phyloP scores from a whole-genome alignment of 176 grass and related monocot species.

The Urochloa ruziziensis region DNA sequence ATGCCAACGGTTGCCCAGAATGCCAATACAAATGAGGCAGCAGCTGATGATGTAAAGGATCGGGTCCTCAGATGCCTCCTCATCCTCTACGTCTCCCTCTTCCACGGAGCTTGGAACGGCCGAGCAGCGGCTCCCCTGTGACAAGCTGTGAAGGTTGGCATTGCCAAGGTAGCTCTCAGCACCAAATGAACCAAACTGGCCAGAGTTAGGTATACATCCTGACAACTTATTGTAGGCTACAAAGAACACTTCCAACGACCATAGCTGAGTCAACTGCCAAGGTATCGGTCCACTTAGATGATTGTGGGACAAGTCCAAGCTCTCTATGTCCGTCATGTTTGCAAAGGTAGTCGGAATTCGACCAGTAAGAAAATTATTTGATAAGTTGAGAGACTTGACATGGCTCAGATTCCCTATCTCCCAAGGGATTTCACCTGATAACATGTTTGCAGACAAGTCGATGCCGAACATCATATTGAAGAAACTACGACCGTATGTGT shows the following conservation, averaged over 20 bases:
- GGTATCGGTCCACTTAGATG: not conserved
- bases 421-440: not conserved
- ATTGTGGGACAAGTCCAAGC: not conserved
- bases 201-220: conserved; percentile 20
- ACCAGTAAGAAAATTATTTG: not conserved
- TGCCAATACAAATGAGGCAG: not conserved
- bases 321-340: not conserved
- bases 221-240: conserved; percentile 43
- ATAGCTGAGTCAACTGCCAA: not conserved
- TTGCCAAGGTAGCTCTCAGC: conserved; percentile 14
- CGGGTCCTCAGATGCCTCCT: not conserved
- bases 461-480: not conserved
- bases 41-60: not conserved
- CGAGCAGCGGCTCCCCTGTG: not conserved
- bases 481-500: not conserved
- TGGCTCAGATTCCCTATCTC: not conserved
- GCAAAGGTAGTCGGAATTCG: not conserved
- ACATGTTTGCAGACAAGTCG: not conserved
- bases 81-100: not conserved
- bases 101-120: not conserved
- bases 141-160: not conserved
- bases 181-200: conserved; percentile 14
- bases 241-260: not conserved
- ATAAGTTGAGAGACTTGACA: not conserved
- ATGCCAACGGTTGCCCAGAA: not conserved